Evolutionary conservation across 345 rosid genomes (phyloP).

Genomic region (Anastatica hierochuntica): DNA sequence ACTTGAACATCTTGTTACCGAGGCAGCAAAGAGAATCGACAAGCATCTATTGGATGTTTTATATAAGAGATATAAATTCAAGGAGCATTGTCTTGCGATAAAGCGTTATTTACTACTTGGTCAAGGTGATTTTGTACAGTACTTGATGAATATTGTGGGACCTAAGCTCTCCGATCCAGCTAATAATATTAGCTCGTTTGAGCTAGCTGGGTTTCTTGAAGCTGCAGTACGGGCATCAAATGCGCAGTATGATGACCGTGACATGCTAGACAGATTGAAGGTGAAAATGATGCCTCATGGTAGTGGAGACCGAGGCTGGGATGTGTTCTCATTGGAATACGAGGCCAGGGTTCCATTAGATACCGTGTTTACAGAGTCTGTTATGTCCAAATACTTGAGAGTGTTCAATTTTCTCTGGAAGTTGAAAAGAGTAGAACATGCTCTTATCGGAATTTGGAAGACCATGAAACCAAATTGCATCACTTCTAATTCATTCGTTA

Average conservation of each 20-base stretch:
- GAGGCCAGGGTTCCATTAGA: slow-evolving; percentile 92
- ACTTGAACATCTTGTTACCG: slow-evolving; percentile 74
- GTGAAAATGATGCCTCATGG: slow-evolving; percentile 98
- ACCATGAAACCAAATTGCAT: slow-evolving; percentile 97
- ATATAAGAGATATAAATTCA: slow-evolving; percentile 67
- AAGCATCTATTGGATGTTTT: slow-evolving; percentile 81
- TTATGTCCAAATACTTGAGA: slow-evolving; percentile 71
- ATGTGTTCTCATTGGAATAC: slow-evolving; percentile 91
- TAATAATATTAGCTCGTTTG: slow-evolving; percentile 85
- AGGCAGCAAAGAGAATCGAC: slow-evolving; percentile 96
- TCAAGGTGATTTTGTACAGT: slow-evolving; percentile 98
- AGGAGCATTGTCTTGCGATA: slow-evolving; percentile 93
- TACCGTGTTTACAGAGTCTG: slow-evolving; percentile 83
- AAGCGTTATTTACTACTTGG: slow-evolving; percentile 90
- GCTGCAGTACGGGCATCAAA: slow-evolving; percentile 90
- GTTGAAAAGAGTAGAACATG: slow-evolving; percentile 93
- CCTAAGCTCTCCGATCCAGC: slow-evolving; percentile 97
- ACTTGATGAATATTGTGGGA: slow-evolving; percentile 84
- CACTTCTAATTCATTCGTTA: slow-evolving; percentile 64
- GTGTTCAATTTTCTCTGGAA: slow-evolving; percentile 97
- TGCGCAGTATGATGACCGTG: slow-evolving; percentile 96
- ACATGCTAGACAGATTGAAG: slow-evolving; percentile 75
- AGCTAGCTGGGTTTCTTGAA: slow-evolving; percentile 88
- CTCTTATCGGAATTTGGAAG: slow-evolving; percentile 95
- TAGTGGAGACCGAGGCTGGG: slow-evolving; percentile 91